A percentile compares a stretch with the other conserved stretches of the same genome.
phyloP scores from a whole-genome alignment of 2,329 filamentous ascomycete genomes.

The Shiraia sp. region DNA sequence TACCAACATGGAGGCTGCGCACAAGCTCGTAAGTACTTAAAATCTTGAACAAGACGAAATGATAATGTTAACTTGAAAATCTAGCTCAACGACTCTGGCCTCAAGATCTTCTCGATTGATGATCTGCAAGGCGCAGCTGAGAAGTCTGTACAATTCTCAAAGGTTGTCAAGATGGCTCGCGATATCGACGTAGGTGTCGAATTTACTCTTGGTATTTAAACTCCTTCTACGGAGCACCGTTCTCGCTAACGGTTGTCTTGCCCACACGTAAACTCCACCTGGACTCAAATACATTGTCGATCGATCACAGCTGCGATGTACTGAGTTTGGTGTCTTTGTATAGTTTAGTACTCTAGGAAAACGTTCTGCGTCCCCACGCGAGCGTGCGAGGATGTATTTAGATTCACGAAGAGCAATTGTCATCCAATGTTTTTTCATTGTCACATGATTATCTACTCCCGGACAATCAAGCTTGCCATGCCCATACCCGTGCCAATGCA shows the following conservation, averaged over 20 bases:
- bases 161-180: conserved; percentile 97
- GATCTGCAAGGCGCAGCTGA: conserved; percentile 96
- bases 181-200: conserved; percentile 93
- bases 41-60: neutral
- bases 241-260: conserved; percentile 8
- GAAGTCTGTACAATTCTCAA: conserved; percentile 98
- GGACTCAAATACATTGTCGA: neutral
- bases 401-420: conserved; percentile 10
- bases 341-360: conserved; percentile 11
- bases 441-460: conserved; percentile 42
- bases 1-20: conserved; percentile 95
- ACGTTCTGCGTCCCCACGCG: neutral
- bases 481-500: conserved; percentile 65
- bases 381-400: conserved; percentile 9
- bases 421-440: neutral
- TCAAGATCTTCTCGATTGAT: conserved; percentile 99
- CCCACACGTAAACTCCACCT: neutral
- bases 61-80: conserved; percentile 7
- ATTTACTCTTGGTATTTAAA: conserved; percentile 72
- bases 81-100: conserved; percentile 89
- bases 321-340: conserved; percentile 14
- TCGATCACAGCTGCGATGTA: neutral
- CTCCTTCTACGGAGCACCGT: conserved; percentile 10
- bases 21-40: conserved; percentile 65
- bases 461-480: conserved; percentile 56